Conservation (phyloP, 2,329 filamentous ascomycete species). For the Botryotinia globosa region DNA sequence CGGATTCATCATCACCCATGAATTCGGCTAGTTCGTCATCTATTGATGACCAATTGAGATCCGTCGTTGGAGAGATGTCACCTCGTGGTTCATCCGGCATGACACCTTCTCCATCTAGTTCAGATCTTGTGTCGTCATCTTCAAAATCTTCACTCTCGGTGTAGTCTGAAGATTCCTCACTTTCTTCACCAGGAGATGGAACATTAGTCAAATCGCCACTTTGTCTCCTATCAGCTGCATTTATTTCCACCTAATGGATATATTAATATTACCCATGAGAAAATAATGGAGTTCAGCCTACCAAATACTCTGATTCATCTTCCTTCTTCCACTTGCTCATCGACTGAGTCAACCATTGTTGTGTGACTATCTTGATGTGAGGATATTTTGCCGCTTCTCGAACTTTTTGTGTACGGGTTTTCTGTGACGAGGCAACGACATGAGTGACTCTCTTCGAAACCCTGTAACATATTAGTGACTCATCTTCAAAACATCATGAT, state of each 20-base stretch:
- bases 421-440: constrained; percentile 66
- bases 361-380: constrained; percentile 85
- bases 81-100: constrained; percentile 51
- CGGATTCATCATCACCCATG: constrained; percentile 55
- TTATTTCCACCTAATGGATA: constrained; percentile 57
- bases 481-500: background rate
- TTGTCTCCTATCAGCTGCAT: constrained; percentile 57
- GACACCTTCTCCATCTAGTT: constrained; percentile 47
- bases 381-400: constrained; percentile 77
- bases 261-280: constrained; percentile 6
- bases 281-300: constrained; percentile 21
- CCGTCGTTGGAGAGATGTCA: constrained; percentile 54
- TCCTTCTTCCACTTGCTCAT: constrained; percentile 80
- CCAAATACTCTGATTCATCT: constrained; percentile 61
- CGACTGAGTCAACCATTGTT: constrained; percentile 84
- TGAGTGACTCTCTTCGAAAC: constrained; percentile 67
- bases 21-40: constrained; percentile 77
- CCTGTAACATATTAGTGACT: constrained; percentile 34
- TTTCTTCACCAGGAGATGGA: constrained; percentile 44
- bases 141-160: constrained; percentile 41
- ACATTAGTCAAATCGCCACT: constrained; percentile 46
- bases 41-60: constrained; percentile 58
- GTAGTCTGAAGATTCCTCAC: constrained; percentile 34
- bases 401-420: constrained; percentile 85
- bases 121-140: constrained; percentile 37